These are phyloP conservation scores for Kandelia obovata DNA, from an alignment of 345 rosid species.

Conservation along the genomic window DNA sequence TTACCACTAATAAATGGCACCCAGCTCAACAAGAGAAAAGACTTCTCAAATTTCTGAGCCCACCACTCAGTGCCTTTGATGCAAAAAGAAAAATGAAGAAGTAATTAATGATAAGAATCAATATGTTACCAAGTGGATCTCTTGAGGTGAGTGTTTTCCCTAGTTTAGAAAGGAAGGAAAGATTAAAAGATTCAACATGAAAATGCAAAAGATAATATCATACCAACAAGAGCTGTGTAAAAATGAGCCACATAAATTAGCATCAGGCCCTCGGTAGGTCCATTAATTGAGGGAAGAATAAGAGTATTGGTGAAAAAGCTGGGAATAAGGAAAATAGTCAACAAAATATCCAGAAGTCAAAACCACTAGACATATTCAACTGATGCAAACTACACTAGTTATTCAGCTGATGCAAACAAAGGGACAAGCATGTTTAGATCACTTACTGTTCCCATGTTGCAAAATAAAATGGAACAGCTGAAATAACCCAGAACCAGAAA, in stretches of 20 bases:
- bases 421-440: conserved; percentile 9
- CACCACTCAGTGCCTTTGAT: conserved; percentile 91
- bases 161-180: background rate
- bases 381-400: background rate
- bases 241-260: conserved; percentile 73
- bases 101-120: background rate
- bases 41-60: conserved; percentile 59
- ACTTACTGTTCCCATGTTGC: conserved; percentile 98
- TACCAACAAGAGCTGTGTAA: conserved; percentile 87
- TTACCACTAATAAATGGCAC: conserved; percentile 73
- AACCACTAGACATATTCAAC: background rate
- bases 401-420: background rate
- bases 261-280: conserved; percentile 97
- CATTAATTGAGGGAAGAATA: conserved; percentile 86
- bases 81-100: background rate
- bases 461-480: conserved; percentile 88
- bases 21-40: conserved; percentile 74
- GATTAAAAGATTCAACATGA: background rate
- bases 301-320: conserved; percentile 93
- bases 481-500: conserved; percentile 95
- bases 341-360: conserved; percentile 3
- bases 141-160: background rate
- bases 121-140: background rate
- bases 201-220: conserved; percentile 12
- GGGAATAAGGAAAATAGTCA: conserved; percentile 23